Conservation (phyloP, 768 basidiomycete genomes). For the Rhizopogon rudus region DNA sequence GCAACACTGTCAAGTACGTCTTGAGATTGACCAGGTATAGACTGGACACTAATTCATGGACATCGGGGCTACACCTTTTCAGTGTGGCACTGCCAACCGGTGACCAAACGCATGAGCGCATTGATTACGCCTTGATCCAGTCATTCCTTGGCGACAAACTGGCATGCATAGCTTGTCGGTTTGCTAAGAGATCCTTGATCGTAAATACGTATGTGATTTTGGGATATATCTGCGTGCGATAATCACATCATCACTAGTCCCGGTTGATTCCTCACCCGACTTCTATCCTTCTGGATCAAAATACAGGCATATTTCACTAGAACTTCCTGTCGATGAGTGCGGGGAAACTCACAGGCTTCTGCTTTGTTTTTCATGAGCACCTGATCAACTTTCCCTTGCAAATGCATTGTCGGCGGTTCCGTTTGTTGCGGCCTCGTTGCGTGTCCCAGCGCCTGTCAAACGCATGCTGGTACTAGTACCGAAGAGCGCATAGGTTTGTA, state of each 20-base stretch:
- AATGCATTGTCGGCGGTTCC: no score
- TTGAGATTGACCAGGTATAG: neutral
- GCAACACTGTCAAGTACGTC: neutral
- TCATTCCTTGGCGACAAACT: neutral
- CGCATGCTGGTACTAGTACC: neutral
- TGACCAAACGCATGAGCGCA: neutral
- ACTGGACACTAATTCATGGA: neutral
- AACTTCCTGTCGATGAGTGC: no score
- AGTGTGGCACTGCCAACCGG: neutral
- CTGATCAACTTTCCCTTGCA: no score
- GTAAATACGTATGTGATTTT: neutral
- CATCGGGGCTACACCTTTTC: neutral
- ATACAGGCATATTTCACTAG: no score
- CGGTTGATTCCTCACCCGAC: slow-evolving; percentile 1
- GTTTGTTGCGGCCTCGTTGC: neutral
- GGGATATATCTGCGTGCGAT: neutral
- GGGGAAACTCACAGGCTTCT: no score
- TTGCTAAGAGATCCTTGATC: neutral
- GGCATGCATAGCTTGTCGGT: neutral
- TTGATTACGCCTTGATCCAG: neutral
- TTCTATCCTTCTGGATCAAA: neutral
- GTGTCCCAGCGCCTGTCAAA: neutral
- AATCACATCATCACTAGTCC: neutral
- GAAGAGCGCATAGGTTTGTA: neutral
- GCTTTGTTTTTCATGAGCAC: no score